These are phyloP conservation scores for Phyllosticta capitalensis DNA, from an alignment of 2,329 filamentous ascomycete species.

Conservation along the genomic window DNA sequence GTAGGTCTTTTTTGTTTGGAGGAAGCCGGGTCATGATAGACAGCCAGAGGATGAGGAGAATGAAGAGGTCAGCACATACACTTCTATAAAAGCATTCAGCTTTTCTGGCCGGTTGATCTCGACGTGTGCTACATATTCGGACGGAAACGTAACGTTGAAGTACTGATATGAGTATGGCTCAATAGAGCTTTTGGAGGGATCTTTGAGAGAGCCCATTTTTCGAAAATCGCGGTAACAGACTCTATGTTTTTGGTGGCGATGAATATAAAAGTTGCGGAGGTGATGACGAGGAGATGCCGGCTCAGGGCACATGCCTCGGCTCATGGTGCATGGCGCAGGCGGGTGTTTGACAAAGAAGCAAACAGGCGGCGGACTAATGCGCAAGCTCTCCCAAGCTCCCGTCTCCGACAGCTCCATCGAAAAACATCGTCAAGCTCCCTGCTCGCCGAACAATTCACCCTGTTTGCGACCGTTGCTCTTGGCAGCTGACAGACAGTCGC, in stretches of 20 bases:
- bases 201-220: neutral
- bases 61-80: conserved; percentile 24
- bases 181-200: conserved; percentile 6
- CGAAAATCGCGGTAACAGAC: neutral
- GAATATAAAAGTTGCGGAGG: neutral
- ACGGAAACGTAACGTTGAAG: conserved; percentile 66
- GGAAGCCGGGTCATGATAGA: too few relatives aligned
- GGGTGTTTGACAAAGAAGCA: neutral
- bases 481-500: neutral
- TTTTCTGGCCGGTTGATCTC: conserved; percentile 83
- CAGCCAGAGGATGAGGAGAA: neutral
- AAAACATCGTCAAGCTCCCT: neutral
- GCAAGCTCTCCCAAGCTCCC: neutral
- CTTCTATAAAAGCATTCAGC: conserved; percentile 76
- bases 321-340: neutral
- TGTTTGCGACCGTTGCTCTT: neutral
- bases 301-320: conserved; percentile 8
- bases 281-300: neutral
- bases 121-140: conserved; percentile 72
- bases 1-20: too few relatives aligned
- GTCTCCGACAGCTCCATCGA: neutral
- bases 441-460: neutral
- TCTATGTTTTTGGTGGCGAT: neutral
- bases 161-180: conserved; percentile 45
- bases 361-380: neutral